Conservation (phyloP, 202 grass and related monocot species). For the Eragrostis tef region DNA sequence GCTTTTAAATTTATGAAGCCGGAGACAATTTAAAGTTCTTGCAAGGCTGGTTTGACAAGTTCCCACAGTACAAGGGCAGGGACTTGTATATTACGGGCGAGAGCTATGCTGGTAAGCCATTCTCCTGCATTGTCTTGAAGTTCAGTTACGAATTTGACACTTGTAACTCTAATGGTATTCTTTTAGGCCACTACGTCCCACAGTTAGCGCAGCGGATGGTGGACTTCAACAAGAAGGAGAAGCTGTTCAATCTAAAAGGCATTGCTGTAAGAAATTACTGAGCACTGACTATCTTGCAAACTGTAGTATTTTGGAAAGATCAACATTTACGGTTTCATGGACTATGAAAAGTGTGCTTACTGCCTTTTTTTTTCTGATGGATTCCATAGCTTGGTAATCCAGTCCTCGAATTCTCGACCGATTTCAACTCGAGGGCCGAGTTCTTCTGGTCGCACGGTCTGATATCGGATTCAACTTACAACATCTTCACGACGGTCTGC, state of each 20-base stretch:
- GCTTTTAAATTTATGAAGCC: constrained; percentile 58
- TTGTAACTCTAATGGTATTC: background rate
- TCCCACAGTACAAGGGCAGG: constrained; percentile 77
- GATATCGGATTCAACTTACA: constrained; percentile 85
- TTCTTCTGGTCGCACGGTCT: constrained; percentile 96
- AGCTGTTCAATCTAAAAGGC: constrained; percentile 92
- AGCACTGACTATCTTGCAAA: background rate
- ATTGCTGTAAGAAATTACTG: constrained; percentile 74
- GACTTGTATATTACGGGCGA: constrained; percentile 84
- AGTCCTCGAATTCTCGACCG: constrained; percentile 77
- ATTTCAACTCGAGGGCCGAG: constrained; percentile 94
- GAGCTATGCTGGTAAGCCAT: constrained; percentile 82
- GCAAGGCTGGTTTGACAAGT: constrained; percentile 81
- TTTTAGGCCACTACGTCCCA: constrained; percentile 82
- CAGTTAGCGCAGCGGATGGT: constrained; percentile 77
- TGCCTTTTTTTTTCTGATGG: background rate
- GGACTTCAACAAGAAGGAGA: constrained; percentile 71
- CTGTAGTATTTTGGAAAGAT: background rate
- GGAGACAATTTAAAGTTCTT: constrained; percentile 82
- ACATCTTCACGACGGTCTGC: constrained; percentile 70
- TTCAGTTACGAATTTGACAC: background rate
- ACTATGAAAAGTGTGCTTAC: background rate
- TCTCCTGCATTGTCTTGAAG: background rate
- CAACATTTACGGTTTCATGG: background rate
- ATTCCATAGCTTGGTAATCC: constrained; percentile 72